Evolutionary conservation across 805 yeast genomes (phyloP), one percentile per base, ranked within the genome.

Genomic region (Sugiyamaella americana): DNA sequence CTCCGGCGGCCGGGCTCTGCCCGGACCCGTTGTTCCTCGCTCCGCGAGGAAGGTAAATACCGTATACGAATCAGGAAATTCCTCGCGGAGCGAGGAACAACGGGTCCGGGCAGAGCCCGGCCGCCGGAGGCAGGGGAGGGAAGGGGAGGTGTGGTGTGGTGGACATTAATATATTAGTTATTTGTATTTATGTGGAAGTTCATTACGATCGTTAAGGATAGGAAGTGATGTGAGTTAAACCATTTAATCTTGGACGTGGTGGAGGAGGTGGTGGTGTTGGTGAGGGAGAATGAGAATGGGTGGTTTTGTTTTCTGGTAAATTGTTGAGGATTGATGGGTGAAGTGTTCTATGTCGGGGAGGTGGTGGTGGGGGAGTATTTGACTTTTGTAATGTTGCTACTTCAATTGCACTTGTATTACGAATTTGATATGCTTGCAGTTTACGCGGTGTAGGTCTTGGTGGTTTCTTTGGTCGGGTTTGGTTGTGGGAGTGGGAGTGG

Each of bases 291-390:
- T 43, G 44, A 29, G n/a, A n/a, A n/a, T n/a, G n/a, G n/a, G 11
- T 13, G 21, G 8, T 36, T 30, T 13, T 8, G 11, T 13, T 13
- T 13, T 26, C 32, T 16, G 23, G 29, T 16, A 38, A 17, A 38
- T n/a, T 11, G 39, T 19, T 8, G 39, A 17, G 21, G 19, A 13
- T 36, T 36, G 21, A 22, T 8, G 17, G 32, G 11, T 13, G 32
- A 24, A 22, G 20, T 17, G 11, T 30, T 20, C 32, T 8, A 13
- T 26, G 32, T 21, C 30, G 49, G 18, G 22, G 49, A 8, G 51
- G 47, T n/a, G 55, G 50, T 20, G 53, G 49, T 5, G 50, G 49
- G 17, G 55, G 50, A 23, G 53, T 48, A 17, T 41, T 41, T 11
- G 40, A 38, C 35, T 44, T 44, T 23, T 20, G 19, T 4, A 44